phyloP scores from a whole-genome alignment of 495 filamentous ascomycete species.

The Talaromyces wortmannii region DNA sequence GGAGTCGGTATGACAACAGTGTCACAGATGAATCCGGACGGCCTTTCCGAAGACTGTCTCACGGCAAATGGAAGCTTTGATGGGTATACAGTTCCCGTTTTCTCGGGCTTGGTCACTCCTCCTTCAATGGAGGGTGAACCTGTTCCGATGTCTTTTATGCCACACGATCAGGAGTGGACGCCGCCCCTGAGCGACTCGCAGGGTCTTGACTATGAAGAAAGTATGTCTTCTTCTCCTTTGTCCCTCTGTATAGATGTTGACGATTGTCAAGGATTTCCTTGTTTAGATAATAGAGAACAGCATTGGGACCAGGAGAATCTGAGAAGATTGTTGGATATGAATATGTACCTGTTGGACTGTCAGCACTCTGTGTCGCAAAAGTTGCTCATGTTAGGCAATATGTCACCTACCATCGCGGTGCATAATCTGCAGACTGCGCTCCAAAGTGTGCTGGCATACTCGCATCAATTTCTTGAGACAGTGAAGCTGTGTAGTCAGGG shows the following conservation, averaged over 20 bases:
- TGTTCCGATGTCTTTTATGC: neutral
- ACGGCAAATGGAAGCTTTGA: neutral
- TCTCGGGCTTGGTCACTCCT: neutral
- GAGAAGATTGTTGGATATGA: neutral
- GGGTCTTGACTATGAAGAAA: neutral
- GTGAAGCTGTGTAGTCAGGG: neutral
- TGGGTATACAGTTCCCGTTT: neutral
- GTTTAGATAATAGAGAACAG: neutral
- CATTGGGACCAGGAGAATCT: neutral
- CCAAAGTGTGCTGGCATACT: neutral
- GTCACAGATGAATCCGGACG: neutral
- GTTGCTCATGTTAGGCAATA: neutral
- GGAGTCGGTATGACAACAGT: neutral
- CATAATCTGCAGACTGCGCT: neutral
- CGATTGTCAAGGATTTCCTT: neutral
- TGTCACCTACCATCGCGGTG: neutral
- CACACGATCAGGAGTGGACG: neutral
- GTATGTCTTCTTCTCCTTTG: neutral
- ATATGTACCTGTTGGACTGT: neutral
- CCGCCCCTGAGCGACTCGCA: neutral
- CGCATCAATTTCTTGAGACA: neutral
- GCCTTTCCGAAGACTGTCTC: neutral
- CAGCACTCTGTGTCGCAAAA: neutral
- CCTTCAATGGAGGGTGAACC: neutral
- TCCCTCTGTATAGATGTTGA: neutral